phyloP scores from a whole-genome alignment of 179 eudicot genomes.

The Patellifolia procumbens region DNA sequence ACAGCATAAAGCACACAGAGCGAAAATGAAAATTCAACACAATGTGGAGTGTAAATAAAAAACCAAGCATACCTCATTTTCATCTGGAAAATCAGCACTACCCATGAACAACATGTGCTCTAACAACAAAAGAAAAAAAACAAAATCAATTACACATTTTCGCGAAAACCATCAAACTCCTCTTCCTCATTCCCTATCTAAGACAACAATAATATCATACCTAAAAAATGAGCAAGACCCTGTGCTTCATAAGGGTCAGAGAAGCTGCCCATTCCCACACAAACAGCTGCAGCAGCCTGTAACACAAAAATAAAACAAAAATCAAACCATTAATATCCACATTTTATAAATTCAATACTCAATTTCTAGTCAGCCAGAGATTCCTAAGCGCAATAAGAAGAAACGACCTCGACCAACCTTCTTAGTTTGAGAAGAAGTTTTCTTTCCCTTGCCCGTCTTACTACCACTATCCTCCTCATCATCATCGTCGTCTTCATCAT shows the following conservation, averaged over 20 bases:
- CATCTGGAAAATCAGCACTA: conserved; percentile 91
- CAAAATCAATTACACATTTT: neutral
- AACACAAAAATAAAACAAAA: neutral
- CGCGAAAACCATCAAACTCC: neutral
- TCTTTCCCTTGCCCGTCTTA: conserved; percentile 24
- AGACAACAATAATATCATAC: conserved; percentile 33
- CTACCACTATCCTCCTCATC: conserved; percentile 7
- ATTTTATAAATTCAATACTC: neutral
- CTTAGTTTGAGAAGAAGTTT: conserved; percentile 52
- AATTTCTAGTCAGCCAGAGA: neutral
- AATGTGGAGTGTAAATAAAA: neutral
- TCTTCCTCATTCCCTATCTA: neutral
- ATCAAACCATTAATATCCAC: conserved; percentile 4
- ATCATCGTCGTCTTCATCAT: conserved; percentile 5
- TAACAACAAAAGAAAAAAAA: conserved; percentile 13
- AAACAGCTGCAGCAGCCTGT: conserved; percentile 96
- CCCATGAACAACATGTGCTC: conserved; percentile 99
- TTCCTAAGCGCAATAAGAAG: too few species aligned
- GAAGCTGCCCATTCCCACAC: conserved; percentile 94
- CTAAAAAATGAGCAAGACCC: conserved; percentile 97
- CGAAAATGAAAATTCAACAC: conserved; percentile 3
- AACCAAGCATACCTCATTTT: conserved; percentile 72
- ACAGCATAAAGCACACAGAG: conserved; percentile 29
- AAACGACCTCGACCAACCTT: too few species aligned
- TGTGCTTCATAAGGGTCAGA: conserved; percentile 91